These are phyloP conservation scores for Aspergillus persii DNA, from an alignment of 2,329 filamentous ascomycete species.

Conservation along the genomic window DNA sequence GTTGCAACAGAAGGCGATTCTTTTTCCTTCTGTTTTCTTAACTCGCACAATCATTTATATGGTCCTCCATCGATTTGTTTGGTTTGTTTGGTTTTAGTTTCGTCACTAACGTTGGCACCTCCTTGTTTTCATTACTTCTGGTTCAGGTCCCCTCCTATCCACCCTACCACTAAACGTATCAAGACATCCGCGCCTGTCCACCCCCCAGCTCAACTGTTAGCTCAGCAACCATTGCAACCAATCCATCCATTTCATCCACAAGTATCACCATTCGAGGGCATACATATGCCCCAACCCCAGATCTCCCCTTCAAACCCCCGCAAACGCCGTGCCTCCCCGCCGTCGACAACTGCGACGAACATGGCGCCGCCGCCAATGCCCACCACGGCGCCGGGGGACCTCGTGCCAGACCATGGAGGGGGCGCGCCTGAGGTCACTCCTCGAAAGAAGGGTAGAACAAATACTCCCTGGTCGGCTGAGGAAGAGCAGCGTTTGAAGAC, in stretches of 20 bases:
- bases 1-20: not conserved
- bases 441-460: constrained; percentile 91
- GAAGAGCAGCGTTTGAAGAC: constrained; percentile 90
- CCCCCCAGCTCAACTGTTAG: constrained; percentile 36
- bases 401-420: constrained; percentile 23
- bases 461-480: constrained; percentile 94
- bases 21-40: not conserved
- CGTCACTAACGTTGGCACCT: constrained; percentile 6
- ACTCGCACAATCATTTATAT: not conserved
- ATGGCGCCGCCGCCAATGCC: constrained; percentile 35
- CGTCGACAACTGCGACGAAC: constrained; percentile 34
- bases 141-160: constrained; percentile 40
- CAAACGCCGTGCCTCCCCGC: constrained; percentile 45
- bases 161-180: constrained; percentile 43
- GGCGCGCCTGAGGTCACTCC: constrained; percentile 31
- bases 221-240: constrained; percentile 41
- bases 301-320: constrained; percentile 39
- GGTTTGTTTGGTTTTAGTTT: not conserved
- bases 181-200: constrained; percentile 39
- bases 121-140: constrained; percentile 4
- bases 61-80: not conserved
- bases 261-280: constrained; percentile 37
- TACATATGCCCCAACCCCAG: constrained; percentile 40
- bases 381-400: constrained; percentile 29
- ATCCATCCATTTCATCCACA: constrained; percentile 35